Conservation (phyloP, 1,139 yeast genomes). For the Pichia inconspicua region DNA sequence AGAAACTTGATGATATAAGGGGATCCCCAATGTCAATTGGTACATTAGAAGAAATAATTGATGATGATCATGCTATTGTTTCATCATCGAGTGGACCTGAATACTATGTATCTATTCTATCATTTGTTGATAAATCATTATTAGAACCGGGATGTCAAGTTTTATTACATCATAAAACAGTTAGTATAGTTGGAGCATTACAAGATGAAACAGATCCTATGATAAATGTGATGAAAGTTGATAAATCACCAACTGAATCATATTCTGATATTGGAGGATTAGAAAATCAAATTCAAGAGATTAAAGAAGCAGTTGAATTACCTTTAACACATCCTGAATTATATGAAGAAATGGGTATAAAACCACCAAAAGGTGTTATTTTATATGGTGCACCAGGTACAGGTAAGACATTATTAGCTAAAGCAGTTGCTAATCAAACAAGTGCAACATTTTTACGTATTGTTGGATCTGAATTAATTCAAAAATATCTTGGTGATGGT, state of each 20-base stretch:
- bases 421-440: constrained; percentile 97
- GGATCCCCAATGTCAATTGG: constrained; percentile 98
- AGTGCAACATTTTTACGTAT: constrained; percentile 93
- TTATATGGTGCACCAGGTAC: constrained; percentile 99
- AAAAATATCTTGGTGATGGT: constrained; percentile 96
- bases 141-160: constrained; percentile 99
- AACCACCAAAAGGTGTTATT: constrained; percentile 98
- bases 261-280: constrained; percentile 98
- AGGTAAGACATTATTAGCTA: constrained; percentile 92
- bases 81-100: constrained; percentile 95
- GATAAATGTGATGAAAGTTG: constrained; percentile 96
- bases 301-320: constrained; percentile 94
- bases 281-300: constrained; percentile 93
- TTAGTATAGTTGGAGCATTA: constrained; percentile 87
- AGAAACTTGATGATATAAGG: constrained; percentile 88
- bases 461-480: constrained; percentile 95
- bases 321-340: constrained; percentile 97
- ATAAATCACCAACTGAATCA: constrained; percentile 91
- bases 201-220: constrained; percentile 98
- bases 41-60: constrained; percentile 91
- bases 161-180: constrained; percentile 88
- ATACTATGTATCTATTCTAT: constrained; percentile 88
- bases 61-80: constrained; percentile 98
- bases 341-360: constrained; percentile 98
- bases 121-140: constrained; percentile 95